Conservation (phyloP, 805 yeast species). For the Candida germanica region DNA sequence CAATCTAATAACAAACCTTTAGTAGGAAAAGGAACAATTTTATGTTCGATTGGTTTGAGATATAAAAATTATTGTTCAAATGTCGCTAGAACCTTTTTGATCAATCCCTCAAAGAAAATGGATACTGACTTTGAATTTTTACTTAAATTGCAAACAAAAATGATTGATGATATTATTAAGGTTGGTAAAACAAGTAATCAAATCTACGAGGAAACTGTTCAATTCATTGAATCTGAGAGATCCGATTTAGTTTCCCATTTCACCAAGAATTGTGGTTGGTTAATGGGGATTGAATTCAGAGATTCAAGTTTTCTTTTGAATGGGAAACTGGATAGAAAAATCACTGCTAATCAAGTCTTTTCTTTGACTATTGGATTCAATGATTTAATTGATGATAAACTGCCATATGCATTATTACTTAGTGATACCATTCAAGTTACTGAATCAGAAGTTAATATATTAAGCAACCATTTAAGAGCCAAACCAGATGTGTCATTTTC, state of each 20-base stretch:
- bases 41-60: conserved; percentile 81
- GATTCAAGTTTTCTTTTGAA: conserved; percentile 74
- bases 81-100: conserved; percentile 80
- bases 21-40: conserved; percentile 69
- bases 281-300: conserved; percentile 85
- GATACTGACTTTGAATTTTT: conserved; percentile 77
- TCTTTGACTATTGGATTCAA: conserved; percentile 77
- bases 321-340: conserved; percentile 62
- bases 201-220: conserved; percentile 63
- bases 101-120: conserved; percentile 81
- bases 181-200: conserved; percentile 67
- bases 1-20: conserved; percentile 63
- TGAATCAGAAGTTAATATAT: conserved; percentile 54
- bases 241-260: conserved; percentile 66
- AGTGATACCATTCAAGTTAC: conserved; percentile 80
- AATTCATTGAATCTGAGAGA: conserved; percentile 50
- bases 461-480: conserved; percentile 72
- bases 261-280: conserved; percentile 80
- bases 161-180: conserved; percentile 52
- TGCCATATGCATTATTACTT: conserved; percentile 64
- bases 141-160: conserved; percentile 62
- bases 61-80: conserved; percentile 88
- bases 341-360: conserved; percentile 71
- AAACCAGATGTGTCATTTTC: conserved; percentile 78
- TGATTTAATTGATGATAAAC: conserved; percentile 50